These are phyloP conservation scores for Penicillium corylophilum DNA, from an alignment of 2,329 filamentous ascomycete species.

Conservation along the genomic window DNA sequence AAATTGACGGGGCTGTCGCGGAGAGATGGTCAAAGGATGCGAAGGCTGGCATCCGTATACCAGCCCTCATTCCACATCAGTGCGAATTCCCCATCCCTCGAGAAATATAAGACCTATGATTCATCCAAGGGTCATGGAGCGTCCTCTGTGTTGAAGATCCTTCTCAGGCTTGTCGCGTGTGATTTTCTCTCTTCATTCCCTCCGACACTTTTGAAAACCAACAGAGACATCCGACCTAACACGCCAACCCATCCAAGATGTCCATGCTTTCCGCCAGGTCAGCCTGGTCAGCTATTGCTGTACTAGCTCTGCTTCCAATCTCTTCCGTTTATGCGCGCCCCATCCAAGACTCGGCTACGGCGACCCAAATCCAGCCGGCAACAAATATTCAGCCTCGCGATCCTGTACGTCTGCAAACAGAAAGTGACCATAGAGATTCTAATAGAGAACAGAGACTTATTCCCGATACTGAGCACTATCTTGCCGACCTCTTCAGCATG, in stretches of 20 bases:
- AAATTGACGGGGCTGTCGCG: neutral
- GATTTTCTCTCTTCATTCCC: neutral
- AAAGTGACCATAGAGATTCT: neutral
- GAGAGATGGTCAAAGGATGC: neutral
- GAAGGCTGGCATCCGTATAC: constrained; percentile 7
- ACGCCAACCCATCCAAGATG: constrained; percentile 6
- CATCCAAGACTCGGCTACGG: constrained; percentile 4
- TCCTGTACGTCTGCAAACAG: constrained; percentile 11
- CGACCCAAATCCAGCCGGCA: neutral
- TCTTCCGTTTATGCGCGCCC: constrained; percentile 16
- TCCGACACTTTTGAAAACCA: neutral
- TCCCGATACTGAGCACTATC: constrained; percentile 18
- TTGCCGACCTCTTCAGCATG: constrained; percentile 14
- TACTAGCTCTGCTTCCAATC: constrained; percentile 6
- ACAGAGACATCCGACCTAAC: neutral
- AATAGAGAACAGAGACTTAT: constrained; percentile 22
- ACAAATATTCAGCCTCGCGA: constrained; percentile 14
- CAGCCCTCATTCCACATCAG: constrained; percentile 17
- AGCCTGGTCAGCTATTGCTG: constrained; percentile 1
- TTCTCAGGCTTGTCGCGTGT: neutral
- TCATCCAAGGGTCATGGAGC: constrained; percentile 2
- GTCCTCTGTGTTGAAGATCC: neutral
- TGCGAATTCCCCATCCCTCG: neutral
- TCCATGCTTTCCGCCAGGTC: neutral
- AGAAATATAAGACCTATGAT: constrained; percentile 9